Evolutionary conservation across 352 stramenopile species (phyloP).

Genomic region (Phytophthora pisi): DNA sequence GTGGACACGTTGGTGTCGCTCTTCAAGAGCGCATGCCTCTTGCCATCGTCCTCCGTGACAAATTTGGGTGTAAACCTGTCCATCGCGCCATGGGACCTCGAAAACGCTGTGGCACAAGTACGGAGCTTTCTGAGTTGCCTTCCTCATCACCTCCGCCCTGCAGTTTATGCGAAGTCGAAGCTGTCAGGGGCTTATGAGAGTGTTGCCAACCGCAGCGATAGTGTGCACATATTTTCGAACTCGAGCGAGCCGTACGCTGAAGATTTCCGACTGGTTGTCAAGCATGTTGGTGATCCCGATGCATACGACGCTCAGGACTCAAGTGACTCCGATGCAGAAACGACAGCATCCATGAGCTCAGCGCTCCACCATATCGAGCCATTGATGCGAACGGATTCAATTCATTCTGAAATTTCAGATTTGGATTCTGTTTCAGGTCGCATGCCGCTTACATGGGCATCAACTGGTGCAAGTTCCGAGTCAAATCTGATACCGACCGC

Average conservation of each 20-base stretch:
- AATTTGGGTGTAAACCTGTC: constrained; percentile 46
- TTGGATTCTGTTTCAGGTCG: constrained; percentile 57
- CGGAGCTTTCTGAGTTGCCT: constrained; percentile 58
- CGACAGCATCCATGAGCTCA: constrained; percentile 42
- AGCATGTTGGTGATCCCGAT: constrained; percentile 24
- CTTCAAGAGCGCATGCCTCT: constrained; percentile 50
- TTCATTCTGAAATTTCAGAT: constrained; percentile 79
- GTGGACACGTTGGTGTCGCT: constrained; percentile 51
- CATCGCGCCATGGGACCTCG: constrained; percentile 70
- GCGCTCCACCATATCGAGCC: constrained; percentile 43
- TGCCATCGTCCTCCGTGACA: constrained; percentile 66
- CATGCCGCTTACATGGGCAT: constrained; percentile 41
- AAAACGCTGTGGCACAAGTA: constrained; percentile 58
- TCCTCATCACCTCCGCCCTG: constrained; percentile 57
- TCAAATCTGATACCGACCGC: constrained; percentile 26
- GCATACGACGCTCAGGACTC: constrained; percentile 27
- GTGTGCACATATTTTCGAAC: constrained; percentile 8
- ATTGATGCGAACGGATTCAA: constrained; percentile 56
- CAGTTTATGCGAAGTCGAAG: constrained; percentile 48
- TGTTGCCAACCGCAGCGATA: constrained; percentile 16
- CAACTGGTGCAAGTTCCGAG: constrained; percentile 47
- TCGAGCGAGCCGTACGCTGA: constrained; percentile 12
- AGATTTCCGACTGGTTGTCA: constrained; percentile 39
- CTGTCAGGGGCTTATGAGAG: constrained; percentile 33
- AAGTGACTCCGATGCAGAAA: constrained; percentile 48